A percentile compares a stretch with the other conserved stretches of the same genome.
These are phyloP conservation scores for Pythium brassicae DNA, from an alignment of 352 stramenopile species.

Conservation along the genomic window DNA sequence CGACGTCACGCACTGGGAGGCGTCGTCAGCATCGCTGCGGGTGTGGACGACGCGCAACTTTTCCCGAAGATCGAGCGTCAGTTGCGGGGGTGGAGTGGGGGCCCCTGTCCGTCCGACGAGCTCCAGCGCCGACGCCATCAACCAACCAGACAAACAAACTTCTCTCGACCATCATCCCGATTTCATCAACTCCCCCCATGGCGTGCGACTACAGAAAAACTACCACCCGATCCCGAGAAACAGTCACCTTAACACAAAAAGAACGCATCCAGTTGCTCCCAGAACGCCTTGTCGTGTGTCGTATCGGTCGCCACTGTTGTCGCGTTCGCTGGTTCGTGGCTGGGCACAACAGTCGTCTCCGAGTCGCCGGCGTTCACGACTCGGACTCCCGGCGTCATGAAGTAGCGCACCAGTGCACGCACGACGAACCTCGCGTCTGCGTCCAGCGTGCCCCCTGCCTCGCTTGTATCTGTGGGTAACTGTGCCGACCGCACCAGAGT, in stretches of 20 bases:
- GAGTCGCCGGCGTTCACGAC: not conserved
- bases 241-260: conserved; percentile 31
- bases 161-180: too few relatives aligned
- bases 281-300: conserved; percentile 32
- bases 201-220: not conserved
- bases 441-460: not conserved
- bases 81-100: too few relatives aligned
- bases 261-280: conserved; percentile 56
- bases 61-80: too few relatives aligned
- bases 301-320: not conserved
- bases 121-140: conserved; percentile 12
- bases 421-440: not conserved
- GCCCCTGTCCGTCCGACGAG: not conserved
- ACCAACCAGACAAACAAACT: conserved; percentile 4
- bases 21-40: too few relatives aligned
- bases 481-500: not conserved
- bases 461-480: not conserved
- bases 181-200: not conserved
- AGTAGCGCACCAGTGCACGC: conserved; percentile 2
- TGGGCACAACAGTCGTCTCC: not conserved
- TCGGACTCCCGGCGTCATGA: not conserved
- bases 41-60: too few relatives aligned
- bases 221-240: not conserved
- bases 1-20: too few relatives aligned
- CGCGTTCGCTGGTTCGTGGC: not conserved